Conservation (phyloP, 2,329 filamentous ascomycete species). For the Fusarium sp. region DNA sequence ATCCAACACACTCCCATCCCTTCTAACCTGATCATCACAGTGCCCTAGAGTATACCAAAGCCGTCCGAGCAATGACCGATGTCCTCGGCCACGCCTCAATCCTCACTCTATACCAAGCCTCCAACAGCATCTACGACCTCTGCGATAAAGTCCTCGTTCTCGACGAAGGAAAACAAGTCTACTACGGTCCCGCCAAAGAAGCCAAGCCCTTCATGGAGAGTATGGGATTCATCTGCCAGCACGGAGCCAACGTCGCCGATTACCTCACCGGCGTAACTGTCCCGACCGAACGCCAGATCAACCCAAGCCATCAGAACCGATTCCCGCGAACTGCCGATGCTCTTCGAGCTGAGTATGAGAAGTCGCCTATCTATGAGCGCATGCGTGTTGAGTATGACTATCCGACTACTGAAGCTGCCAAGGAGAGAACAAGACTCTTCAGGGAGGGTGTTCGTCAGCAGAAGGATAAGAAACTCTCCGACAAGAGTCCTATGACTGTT, state of each 20-base stretch:
- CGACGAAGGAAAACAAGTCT: slow-evolving; percentile 74
- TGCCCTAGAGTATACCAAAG: slow-evolving; percentile 71
- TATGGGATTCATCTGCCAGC: slow-evolving; percentile 71
- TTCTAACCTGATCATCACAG: slow-evolving; percentile 40
- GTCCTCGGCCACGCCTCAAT: slow-evolving; percentile 70
- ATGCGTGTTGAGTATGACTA: slow-evolving; percentile 71
- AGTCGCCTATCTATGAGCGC: slow-evolving; percentile 60
- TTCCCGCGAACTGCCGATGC: slow-evolving; percentile 61
- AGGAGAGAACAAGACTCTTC: slow-evolving; percentile 66
- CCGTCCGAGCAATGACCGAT: slow-evolving; percentile 73
- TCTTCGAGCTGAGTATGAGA: slow-evolving; percentile 64
- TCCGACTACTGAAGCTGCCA: slow-evolving; percentile 62
- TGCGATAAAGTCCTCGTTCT: slow-evolving; percentile 79
- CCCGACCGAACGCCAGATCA: slow-evolving; percentile 75
- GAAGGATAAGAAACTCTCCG: slow-evolving; percentile 66
- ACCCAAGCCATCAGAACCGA: slow-evolving; percentile 51
- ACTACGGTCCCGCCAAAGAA: slow-evolving; percentile 70
- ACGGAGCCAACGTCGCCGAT: slow-evolving; percentile 74
- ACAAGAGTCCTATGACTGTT: slow-evolving; percentile 68
- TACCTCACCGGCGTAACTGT: slow-evolving; percentile 75
- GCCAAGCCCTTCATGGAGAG: slow-evolving; percentile 74
- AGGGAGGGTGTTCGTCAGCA: slow-evolving; percentile 63
- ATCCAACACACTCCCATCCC: accelerated
- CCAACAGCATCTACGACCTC: slow-evolving; percentile 75
- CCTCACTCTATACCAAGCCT: slow-evolving; percentile 77